Evolutionary conservation across 805 yeast genomes (phyloP).

Genomic region (Candida suzukii): DNA sequence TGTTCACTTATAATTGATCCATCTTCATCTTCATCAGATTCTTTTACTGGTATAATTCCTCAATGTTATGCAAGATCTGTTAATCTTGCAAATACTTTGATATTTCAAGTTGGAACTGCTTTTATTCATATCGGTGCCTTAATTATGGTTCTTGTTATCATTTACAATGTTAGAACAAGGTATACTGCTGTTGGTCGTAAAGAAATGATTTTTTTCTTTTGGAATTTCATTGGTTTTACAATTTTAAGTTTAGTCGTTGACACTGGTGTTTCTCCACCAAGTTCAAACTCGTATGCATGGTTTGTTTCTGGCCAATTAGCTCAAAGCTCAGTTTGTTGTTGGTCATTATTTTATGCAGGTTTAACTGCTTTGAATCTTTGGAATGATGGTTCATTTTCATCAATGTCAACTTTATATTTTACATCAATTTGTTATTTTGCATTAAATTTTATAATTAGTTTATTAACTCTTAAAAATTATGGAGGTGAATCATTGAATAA

Average conservation of each 20-base stretch:
- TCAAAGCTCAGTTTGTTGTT: conserved; percentile 61
- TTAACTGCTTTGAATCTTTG: conserved; percentile 81
- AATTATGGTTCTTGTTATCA: conserved; percentile 55
- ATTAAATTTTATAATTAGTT: conserved; percentile 56
- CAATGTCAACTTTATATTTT: conserved; percentile 51
- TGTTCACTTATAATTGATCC: conserved; percentile 73
- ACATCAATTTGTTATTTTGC: conserved; percentile 52
- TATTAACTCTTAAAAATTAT: conserved; percentile 71
- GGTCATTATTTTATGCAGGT: conserved; percentile 66
- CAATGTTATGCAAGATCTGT: conserved; percentile 81
- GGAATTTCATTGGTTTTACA: conserved; percentile 48
- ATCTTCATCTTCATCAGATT: conserved; percentile 16
- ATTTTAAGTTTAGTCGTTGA: conserved; percentile 73
- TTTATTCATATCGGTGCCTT: conserved; percentile 77
- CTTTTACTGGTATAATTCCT: conserved; percentile 61
- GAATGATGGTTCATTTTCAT: conserved; percentile 82
- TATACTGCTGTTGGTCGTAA: conserved; percentile 92
- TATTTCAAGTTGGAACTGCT: conserved; percentile 83
- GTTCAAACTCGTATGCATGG: conserved; percentile 65
- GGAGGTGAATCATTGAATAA: conserved; percentile 35
- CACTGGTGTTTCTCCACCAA: conserved; percentile 89
- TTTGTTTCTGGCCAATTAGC: conserved; percentile 82
- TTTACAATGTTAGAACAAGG: conserved; percentile 72
- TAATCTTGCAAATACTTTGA: conserved; percentile 83
- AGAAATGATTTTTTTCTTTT: conserved; percentile 74